Evolutionary conservation across 345 rosid species (phyloP).

Genomic region (Populus ilicifolia): DNA sequence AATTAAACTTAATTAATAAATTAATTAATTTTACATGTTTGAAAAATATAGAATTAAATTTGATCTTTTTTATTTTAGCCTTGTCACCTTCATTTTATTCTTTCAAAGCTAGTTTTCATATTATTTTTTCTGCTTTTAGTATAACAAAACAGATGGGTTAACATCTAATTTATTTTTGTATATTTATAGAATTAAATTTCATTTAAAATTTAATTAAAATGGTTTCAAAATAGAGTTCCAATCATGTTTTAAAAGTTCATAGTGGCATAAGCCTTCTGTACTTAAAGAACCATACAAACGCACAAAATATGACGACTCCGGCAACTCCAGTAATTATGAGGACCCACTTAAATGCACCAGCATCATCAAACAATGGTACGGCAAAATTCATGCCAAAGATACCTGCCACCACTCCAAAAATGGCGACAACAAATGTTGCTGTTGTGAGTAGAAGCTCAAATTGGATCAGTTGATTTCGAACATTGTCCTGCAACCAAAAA

Average conservation of each 20-base stretch:
- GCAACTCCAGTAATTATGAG: conserved; percentile 61
- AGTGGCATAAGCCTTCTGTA: conserved; percentile 85
- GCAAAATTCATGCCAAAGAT: conserved; percentile 89
- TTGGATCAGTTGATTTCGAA: conserved; percentile 93
- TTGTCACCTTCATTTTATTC: too few species aligned
- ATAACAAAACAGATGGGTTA: too few species aligned
- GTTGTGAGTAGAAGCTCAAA: conserved; percentile 91
- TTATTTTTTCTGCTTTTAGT: too few species aligned
- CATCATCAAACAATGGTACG: conserved; percentile 60
- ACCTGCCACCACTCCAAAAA: conserved; percentile 96
- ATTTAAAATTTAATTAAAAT: too few species aligned
- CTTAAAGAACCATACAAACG: conserved; percentile 91
- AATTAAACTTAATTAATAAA: too few species aligned
- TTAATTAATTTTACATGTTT: too few species aligned
- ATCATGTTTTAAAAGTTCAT: conserved; percentile 12
- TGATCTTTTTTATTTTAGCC: too few species aligned
- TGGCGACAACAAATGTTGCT: conserved; percentile 88
- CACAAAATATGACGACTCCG: conserved; percentile 61
- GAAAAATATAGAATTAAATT: too few species aligned
- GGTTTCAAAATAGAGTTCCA: too few species aligned
- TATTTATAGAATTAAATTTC: too few species aligned
- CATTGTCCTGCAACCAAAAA: conserved; percentile 66
- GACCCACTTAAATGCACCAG: conserved; percentile 84
- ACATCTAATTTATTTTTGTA: too few species aligned
- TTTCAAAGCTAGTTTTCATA: too few species aligned